These are phyloP conservation scores for Colletotrichum euphorbiae DNA, from an alignment of 2,329 filamentous ascomycete species.

Conservation along the genomic window DNA sequence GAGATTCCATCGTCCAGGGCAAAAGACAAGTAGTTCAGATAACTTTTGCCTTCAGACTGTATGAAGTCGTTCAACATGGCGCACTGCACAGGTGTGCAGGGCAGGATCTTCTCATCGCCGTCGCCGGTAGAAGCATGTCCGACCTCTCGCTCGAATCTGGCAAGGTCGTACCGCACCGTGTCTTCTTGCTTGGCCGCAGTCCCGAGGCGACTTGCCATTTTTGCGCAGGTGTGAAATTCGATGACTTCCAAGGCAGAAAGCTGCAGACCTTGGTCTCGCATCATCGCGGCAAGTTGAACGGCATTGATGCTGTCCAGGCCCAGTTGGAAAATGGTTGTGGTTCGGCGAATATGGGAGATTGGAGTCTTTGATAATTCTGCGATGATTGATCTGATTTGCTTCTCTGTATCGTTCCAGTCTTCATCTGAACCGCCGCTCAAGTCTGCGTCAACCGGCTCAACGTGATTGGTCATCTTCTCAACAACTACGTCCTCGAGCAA, in stretches of 20 bases:
- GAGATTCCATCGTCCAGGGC: conserved; percentile 56
- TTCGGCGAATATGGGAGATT: conserved; percentile 58
- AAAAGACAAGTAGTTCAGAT: conserved; percentile 79
- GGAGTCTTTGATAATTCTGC: conserved; percentile 19
- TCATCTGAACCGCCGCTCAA: not conserved
- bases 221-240: conserved; percentile 64
- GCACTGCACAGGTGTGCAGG: conserved; percentile 83
- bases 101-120: conserved; percentile 70
- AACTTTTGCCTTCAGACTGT: conserved; percentile 73
- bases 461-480: not conserved
- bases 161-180: conserved; percentile 52
- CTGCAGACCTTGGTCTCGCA: conserved; percentile 69
- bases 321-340: conserved; percentile 85
- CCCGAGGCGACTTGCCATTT: conserved; percentile 47
- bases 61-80: conserved; percentile 84
- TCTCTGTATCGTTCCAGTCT: conserved; percentile 41
- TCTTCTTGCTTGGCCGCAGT: not conserved
- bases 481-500: conserved; percentile 42
- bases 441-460: not conserved
- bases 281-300: conserved; percentile 76
- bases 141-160: conserved; percentile 52
- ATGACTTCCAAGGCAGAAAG: conserved; percentile 81
- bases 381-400: conserved; percentile 31
- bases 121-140: conserved; percentile 38
- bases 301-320: conserved; percentile 93